Evolutionary conservation across 1,284 basidiomycete species (phyloP), one percentile per base, ranked within the genome.

Genomic region (Hymenochaete sp.): DNA sequence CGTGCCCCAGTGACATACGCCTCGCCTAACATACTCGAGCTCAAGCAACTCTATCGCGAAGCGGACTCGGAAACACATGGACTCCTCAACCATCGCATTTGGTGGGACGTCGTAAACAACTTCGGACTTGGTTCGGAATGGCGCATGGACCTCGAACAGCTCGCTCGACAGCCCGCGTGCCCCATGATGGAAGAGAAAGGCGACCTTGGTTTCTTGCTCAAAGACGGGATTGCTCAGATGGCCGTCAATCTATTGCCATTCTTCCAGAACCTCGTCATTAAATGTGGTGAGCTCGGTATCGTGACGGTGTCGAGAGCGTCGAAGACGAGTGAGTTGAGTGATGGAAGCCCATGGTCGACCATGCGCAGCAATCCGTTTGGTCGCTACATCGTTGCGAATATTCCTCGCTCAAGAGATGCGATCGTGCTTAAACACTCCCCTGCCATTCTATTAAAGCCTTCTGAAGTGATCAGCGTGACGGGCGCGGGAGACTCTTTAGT

Each of bases 401-500:
- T 71, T 21, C 61, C 58, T 31, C 58, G 62, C 3, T 69, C 67
- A 21, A 62, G 63, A 32, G 65, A 67, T 36, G 62, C 70, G 16
- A 59, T 86, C 11, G 71, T 88, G 3, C 43, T 92, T 25, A 76
- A 78, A 31, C 82, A 91, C 58, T 89, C 82, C 56, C 74, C 83
- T 2, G 70, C 87, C 9, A 59, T 76, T 4, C 52, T 53, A 0
- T 59, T 82, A 6, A 55, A 65, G 2, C 57, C 60, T 9, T 58
- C 62, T n/a, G 59, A 65, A 31, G 59, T 81, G 7, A 64, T 81
- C 6, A 92, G 82, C 55, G 87, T 90, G 8, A 96, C 92, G 0
- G 93, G 93, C 2, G 92, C 89, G 1, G 93, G 93, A 0, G 92
- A 97, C 62, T 82, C 88, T 2, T 74, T 93, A 16, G 89, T 88